phyloP scores from a whole-genome alignment of 1,284 basidiomycete species.

The Sphagnurus paluster region DNA sequence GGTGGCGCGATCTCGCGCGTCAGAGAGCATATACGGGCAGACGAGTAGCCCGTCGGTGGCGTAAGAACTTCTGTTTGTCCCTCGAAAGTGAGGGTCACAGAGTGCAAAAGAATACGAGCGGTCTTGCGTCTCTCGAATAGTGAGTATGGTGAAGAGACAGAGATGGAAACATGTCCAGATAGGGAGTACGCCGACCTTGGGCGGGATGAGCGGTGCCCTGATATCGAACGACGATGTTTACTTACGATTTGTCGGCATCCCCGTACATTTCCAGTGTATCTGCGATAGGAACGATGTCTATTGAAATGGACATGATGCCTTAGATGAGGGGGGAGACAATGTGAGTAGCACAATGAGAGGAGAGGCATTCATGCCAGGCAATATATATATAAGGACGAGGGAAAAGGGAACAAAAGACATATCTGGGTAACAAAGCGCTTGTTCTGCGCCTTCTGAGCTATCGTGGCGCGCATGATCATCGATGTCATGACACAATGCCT shows the following conservation, averaged over 20 bases:
- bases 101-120: slow-evolving; percentile 57
- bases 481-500: slow-evolving; percentile 8
- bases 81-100: slow-evolving; percentile 71
- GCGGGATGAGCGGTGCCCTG: background rate
- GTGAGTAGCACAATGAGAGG: slow-evolving; percentile 19
- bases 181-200: slow-evolving; percentile 73
- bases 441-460: slow-evolving; percentile 3
- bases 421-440: slow-evolving; percentile 17
- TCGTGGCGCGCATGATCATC: slow-evolving; percentile 5
- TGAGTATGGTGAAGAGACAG: slow-evolving; percentile 49
- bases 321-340: slow-evolving; percentile 16
- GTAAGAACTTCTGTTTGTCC: slow-evolving; percentile 71
- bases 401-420: slow-evolving; percentile 22
- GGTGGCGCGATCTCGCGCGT: slow-evolving; percentile 57
- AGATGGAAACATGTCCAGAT: slow-evolving; percentile 68
- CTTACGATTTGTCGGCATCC: slow-evolving; percentile 64
- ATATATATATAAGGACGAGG: slow-evolving; percentile 17
- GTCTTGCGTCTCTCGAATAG: slow-evolving; percentile 50
- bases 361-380: background rate
- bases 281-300: slow-evolving; percentile 59
- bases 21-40: slow-evolving; percentile 64
- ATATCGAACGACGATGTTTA: slow-evolving; percentile 10
- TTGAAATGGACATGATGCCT: slow-evolving; percentile 55
- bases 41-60: slow-evolving; percentile 58
- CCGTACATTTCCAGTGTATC: slow-evolving; percentile 65